These are phyloP conservation scores for Rhynchospora tenuis DNA, from an alignment of 176 grass and related monocot species.

Conservation along the genomic window DNA sequence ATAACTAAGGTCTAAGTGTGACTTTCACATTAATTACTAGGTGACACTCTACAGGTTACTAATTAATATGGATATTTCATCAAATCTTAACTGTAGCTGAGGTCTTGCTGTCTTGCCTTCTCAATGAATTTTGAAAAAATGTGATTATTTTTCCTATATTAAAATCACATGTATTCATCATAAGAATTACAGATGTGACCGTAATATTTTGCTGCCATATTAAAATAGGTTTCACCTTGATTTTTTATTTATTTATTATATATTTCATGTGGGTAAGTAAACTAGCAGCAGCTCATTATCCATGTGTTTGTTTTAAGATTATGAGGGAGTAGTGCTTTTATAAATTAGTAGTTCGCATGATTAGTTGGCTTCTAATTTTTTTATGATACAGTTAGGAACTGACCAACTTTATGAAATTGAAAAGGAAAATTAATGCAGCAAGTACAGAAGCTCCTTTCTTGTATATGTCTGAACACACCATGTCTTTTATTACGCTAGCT, in stretches of 20 bases:
- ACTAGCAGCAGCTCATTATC: neutral
- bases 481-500: neutral
- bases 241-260: neutral
- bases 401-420: neutral
- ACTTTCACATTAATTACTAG: neutral
- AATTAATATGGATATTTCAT: neutral
- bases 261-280: neutral
- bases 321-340: neutral
- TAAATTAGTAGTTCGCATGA: neutral
- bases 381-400: neutral
- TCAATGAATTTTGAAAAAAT: neutral
- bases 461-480: neutral
- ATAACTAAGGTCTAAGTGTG: neutral
- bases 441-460: neutral
- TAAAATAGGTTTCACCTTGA: neutral
- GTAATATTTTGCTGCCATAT: neutral
- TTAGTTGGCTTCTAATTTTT: constrained; percentile 2
- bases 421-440: neutral
- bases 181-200: neutral
- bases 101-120: neutral
- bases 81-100: neutral
- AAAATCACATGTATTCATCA: neutral
- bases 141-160: neutral
- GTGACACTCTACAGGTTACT: neutral
- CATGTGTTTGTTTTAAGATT: neutral